Conservation (phyloP, 2,329 filamentous ascomycete species). For the Mariannaea sp. region DNA sequence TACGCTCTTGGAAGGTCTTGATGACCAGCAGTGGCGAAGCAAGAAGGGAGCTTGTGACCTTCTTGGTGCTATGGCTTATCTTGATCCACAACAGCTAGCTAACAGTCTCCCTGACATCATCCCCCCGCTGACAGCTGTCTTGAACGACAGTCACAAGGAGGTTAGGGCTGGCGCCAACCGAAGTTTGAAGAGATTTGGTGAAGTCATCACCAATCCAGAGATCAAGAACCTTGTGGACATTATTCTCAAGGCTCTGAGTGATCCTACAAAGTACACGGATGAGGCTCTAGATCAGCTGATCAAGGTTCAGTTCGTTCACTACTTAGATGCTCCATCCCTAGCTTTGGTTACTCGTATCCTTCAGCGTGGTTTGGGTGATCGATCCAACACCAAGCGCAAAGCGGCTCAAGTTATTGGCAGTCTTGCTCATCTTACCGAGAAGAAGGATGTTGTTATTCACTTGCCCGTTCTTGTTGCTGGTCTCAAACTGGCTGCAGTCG, state of each 20-base stretch:
- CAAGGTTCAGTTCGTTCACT: constrained; percentile 98
- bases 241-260: constrained; percentile 92
- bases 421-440: constrained; percentile 93
- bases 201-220: constrained; percentile 97
- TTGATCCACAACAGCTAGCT: constrained; percentile 93
- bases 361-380: constrained; percentile 86
- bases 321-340: constrained; percentile 94
- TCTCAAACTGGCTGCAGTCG: constrained; percentile 85
- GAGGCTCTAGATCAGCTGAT: constrained; percentile 92
- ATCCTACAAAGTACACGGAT: constrained; percentile 96
- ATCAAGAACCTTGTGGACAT: constrained; percentile 91
- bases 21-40: constrained; percentile 96
- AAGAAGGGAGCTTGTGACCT: constrained; percentile 98
- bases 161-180: constrained; percentile 90
- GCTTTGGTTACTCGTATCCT: constrained; percentile 94
- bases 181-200: constrained; percentile 95
- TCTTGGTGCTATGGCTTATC: constrained; percentile 96
- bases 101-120: constrained; percentile 95
- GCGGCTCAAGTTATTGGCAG: constrained; percentile 97
- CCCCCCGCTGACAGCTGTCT: constrained; percentile 86
- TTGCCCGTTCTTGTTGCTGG: constrained; percentile 91
- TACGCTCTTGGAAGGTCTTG: constrained; percentile 86
- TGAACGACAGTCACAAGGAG: constrained; percentile 98
- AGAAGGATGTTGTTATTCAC: constrained; percentile 90
- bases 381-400: constrained; percentile 95